Base-by-base conservation (phyloP, 2,329 filamentous ascomycete genomes). In the Myriosclerotinia scirpicola region DNA sequence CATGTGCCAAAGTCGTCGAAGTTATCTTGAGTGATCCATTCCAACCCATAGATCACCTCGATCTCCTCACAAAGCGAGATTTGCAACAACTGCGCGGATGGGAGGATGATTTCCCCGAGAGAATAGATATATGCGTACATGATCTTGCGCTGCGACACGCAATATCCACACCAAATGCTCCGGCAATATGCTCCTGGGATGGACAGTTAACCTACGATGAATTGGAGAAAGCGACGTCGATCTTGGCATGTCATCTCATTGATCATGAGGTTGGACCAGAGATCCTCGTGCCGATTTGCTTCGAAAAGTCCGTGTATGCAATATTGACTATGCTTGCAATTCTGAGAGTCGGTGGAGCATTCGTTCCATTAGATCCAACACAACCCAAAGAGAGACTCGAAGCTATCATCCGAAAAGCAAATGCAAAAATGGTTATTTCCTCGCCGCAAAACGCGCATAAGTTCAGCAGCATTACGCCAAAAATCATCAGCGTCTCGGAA, bases 261-360 rank as follows among this genome's bases (percentile, higher is more conserved):
- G 61, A 64, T 36, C 50, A 55, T 42, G 61, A 50, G 17, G 38
- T 64, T 22, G 50, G 50, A 2, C 61, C 61, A 46, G 61, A 69
- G 20, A 17, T 56, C 0, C 59, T 67, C 20, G 70, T 74, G 15
- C 68, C 71, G 17, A 38, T 72, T 12, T 71, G 67, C 53, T 71
- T 73, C 34, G 69, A 72, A 17, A 74, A 74, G 61, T 71, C 69
- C 2, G 38, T 44, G n/a, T 75, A 68, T 55, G 67, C 73, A n/a
- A 68, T 74, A 26, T 69, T 76, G 5, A 71, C 71, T 20, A 73
- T 75, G 68, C 67, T 76, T 20, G 73, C 67, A 20, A 67, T 76
- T 12, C 38, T 74, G 12, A 74, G 73, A 65, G 70, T 72, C n/a
- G 75, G 75, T 2, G 73, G 69, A 40, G 71, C 72, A 14, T 75